Evolutionary conservation across 2,329 filamentous ascomycete species (phyloP), one percentile per base, ranked within the genome.

Genomic region (Aureobasidium sp.): DNA sequence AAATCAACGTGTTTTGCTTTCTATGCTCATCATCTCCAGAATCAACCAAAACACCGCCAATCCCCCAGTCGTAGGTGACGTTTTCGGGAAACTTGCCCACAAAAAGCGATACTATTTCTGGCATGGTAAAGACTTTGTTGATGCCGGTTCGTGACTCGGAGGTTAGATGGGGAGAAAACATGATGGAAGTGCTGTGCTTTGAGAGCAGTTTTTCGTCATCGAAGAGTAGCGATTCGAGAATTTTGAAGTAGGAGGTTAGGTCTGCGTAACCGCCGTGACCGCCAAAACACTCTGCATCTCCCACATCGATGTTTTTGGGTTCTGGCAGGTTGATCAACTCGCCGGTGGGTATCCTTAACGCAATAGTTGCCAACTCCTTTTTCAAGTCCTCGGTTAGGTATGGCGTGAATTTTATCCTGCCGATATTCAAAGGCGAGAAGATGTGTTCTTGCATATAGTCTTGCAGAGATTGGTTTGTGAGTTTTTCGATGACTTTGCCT

Each of bases 111-210:
- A 72, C 71, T 29, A 73, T 66, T 39, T 66, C 53, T 68, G 70
- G 72, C 12, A 63, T 63, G 0, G 68, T 12, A 31, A 70, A 65
- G 58, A 73, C 72, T 9, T 65, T 62, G 33, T 70, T 69, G 31
- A 73, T 64, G 19, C 70, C 64, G 52, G 67, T 45, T 39, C 66
- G 64, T 14, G 65, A 44, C 47, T 66, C 65, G 0, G 64, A 61
- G 3, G 64, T 70, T 0, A 84, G 74, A 48, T 81, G 81, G 0
- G 80, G 73, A 59, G 70, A 66, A 65, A 82, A 83, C 70, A 84
- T 75, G 47, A 72, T 66, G 0, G 76, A 71, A 0, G 78, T 73
- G 0, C 75, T 80, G 3, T 70, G 22, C 69, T 73, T 7, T 7
- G 29, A 31, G 7, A 85, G 73, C 0, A 84, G 65, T 45, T 74